Evolutionary conservation across 805 yeast species (phyloP).

Genomic region (Candida odintsovae): DNA sequence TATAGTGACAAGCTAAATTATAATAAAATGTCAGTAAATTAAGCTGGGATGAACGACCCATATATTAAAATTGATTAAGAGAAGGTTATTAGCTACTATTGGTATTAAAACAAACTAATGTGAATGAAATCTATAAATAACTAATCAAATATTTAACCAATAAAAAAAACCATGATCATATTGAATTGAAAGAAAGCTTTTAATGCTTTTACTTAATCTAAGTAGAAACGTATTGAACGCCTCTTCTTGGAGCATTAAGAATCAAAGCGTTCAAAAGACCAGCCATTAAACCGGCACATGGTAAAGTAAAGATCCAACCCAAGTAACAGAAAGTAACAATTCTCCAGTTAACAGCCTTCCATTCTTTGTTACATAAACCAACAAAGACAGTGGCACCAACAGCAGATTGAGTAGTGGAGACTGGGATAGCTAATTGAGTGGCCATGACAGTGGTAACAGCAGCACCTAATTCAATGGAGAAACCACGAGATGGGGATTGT

Average conservation of each 20-base stretch:
- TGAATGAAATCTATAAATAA: background rate
- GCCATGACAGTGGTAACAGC: constrained; percentile 74
- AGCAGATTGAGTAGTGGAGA: constrained; percentile 75
- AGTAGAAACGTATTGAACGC: constrained; percentile 24
- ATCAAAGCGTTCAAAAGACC: constrained; percentile 62
- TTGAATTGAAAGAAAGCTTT: background rate
- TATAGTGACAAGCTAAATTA: no score
- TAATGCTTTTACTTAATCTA: background rate
- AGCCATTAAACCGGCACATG: constrained; percentile 67
- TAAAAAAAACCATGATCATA: no score
- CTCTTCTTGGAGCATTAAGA: constrained; percentile 54
- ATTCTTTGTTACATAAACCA: constrained; percentile 64
- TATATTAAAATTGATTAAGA: no score
- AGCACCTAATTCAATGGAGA: constrained; percentile 71
- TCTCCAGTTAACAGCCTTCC: constrained; percentile 68
- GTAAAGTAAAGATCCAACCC: constrained; percentile 72
- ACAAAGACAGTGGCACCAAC: constrained; percentile 75
- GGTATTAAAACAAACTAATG: background rate
- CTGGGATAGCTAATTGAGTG: constrained; percentile 63
- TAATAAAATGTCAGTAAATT: no score
- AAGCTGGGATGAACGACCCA: no score
- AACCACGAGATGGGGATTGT: constrained; percentile 77
- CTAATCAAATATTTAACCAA: background rate
- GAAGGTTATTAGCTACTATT: no score
- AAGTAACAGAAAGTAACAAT: constrained; percentile 65